phyloP scores from a whole-genome alignment of 257 asterid species.

The Oldenlandia corymbosa region DNA sequence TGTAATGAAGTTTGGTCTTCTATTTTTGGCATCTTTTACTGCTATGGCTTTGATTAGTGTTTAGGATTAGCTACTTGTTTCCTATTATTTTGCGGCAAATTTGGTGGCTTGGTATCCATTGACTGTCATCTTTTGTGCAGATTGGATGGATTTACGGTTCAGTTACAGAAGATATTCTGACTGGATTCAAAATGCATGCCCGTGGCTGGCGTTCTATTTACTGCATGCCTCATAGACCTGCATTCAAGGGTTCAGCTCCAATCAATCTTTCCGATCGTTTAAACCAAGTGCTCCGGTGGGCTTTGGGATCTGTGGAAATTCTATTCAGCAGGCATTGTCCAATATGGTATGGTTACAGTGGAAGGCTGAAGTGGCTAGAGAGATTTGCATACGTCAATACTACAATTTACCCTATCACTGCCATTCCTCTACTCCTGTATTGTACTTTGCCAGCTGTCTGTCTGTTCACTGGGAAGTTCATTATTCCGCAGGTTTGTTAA shows the following conservation, averaged over 20 bases:
- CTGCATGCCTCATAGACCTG: slow-evolving; percentile 90
- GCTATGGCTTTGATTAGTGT: background rate
- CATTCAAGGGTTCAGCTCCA: slow-evolving; percentile 98
- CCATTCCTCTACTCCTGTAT: slow-evolving; percentile 80
- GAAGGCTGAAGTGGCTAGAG: slow-evolving; percentile 94
- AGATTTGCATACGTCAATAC: slow-evolving; percentile 91
- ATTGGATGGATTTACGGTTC: slow-evolving; percentile 99
- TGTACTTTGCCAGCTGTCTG: slow-evolving; percentile 95
- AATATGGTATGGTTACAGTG: slow-evolving; percentile 88
- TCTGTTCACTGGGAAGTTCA: slow-evolving; percentile 88
- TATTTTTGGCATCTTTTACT: background rate
- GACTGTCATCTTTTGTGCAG: slow-evolving; percentile 32
- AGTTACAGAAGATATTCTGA: slow-evolving; percentile 95
- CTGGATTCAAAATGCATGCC: slow-evolving; percentile 99
- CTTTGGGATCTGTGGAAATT: slow-evolving; percentile 94
- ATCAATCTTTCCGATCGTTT: slow-evolving; percentile 97
- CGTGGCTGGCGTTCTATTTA: slow-evolving; percentile 98
- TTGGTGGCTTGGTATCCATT: background rate
- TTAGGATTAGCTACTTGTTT: background rate
- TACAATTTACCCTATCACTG: slow-evolving; percentile 81
- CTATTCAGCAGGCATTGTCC: slow-evolving; percentile 95
- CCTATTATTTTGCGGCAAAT: background rate
- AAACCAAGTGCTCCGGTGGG: slow-evolving; percentile 99
- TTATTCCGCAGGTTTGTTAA: slow-evolving; percentile 90
- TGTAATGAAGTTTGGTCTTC: background rate